These are phyloP conservation scores for Colletotrichum tamarilloi DNA, from an alignment of 2,329 filamentous ascomycete genomes.

Conservation along the genomic window DNA sequence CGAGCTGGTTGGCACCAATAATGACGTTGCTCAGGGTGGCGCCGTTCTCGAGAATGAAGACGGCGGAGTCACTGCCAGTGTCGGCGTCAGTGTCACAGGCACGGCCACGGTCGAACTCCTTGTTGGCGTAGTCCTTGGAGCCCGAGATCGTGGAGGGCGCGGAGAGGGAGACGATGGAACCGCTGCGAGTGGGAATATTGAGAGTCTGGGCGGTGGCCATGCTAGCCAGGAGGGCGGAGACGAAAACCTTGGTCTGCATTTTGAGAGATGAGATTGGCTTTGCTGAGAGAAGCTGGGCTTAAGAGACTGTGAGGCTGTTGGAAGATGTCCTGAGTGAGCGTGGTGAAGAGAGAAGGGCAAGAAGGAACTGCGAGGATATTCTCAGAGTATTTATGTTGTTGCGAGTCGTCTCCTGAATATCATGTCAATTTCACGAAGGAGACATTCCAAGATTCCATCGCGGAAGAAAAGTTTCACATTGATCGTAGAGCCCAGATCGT, in stretches of 20 bases:
- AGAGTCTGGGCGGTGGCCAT: constrained; percentile 38
- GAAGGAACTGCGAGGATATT: neutral
- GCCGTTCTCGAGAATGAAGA: constrained; percentile 63
- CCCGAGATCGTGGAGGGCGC: constrained; percentile 36
- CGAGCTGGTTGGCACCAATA: constrained; percentile 61
- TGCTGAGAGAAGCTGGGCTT: neutral
- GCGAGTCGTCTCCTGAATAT: neutral
- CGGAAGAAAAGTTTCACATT: constrained; percentile 26
- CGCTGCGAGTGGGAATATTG: constrained; percentile 39
- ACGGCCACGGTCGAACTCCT: constrained; percentile 39
- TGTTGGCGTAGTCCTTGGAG: constrained; percentile 37
- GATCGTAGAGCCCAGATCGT: constrained; percentile 1
- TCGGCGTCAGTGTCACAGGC: constrained; percentile 36
- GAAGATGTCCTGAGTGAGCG: constrained; percentile 5
- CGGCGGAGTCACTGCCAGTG: constrained; percentile 46
- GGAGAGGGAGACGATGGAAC: constrained; percentile 38
- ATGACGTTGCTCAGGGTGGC: constrained; percentile 64
- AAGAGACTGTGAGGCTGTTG: neutral
- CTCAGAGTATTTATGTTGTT: constrained; percentile 13
- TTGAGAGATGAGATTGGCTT: neutral
- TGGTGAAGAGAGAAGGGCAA: neutral
- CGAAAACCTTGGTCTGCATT: constrained; percentile 30
- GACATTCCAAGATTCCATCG: neutral
- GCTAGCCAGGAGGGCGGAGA: constrained; percentile 27
- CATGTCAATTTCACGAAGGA: neutral